Conservation (phyloP, 352 stramenopile species). For the Phytophthora colocasiae region DNA sequence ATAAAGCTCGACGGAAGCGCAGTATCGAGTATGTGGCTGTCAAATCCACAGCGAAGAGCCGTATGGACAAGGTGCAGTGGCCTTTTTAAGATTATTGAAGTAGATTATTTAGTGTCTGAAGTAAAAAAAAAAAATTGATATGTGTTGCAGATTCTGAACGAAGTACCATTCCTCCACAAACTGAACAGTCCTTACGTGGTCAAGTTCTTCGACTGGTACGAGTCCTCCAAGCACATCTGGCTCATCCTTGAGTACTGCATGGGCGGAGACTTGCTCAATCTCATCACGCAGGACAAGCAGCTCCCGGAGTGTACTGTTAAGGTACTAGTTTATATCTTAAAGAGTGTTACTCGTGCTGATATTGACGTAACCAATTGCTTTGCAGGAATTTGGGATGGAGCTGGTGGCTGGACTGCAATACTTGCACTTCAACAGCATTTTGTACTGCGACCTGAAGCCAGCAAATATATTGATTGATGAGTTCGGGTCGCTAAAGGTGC, state of each 20-base stretch:
- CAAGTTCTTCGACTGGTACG: slow-evolving; percentile 96
- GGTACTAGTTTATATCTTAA: slow-evolving; percentile 33
- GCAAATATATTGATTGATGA: slow-evolving; percentile 94
- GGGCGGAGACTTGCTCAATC: slow-evolving; percentile 89
- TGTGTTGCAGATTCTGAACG: slow-evolving; percentile 77
- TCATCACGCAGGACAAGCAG: slow-evolving; percentile 89
- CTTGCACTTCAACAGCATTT: slow-evolving; percentile 86
- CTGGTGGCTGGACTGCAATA: slow-evolving; percentile 88
- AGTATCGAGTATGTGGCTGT: slow-evolving; percentile 95
- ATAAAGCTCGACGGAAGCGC: slow-evolving; percentile 93
- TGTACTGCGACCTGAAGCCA: slow-evolving; percentile 93
- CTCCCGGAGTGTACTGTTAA: slow-evolving; percentile 83
- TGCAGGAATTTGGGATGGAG: slow-evolving; percentile 75
- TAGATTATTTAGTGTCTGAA: background rate
- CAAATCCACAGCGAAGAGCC: slow-evolving; percentile 92
- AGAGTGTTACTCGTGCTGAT: too few species aligned
- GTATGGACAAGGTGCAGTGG: slow-evolving; percentile 88
- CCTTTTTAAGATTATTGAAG: too few species aligned
- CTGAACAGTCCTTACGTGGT: slow-evolving; percentile 87
- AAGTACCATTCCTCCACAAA: slow-evolving; percentile 90
- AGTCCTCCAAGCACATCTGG: slow-evolving; percentile 96
- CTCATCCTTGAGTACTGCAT: slow-evolving; percentile 96
- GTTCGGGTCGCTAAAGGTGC: slow-evolving; percentile 91
- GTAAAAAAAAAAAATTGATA: background rate
- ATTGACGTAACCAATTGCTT: background rate